Evolutionary conservation across 1,139 yeast genomes (phyloP).

Genomic region (Lodderomyces jiufengensis): DNA sequence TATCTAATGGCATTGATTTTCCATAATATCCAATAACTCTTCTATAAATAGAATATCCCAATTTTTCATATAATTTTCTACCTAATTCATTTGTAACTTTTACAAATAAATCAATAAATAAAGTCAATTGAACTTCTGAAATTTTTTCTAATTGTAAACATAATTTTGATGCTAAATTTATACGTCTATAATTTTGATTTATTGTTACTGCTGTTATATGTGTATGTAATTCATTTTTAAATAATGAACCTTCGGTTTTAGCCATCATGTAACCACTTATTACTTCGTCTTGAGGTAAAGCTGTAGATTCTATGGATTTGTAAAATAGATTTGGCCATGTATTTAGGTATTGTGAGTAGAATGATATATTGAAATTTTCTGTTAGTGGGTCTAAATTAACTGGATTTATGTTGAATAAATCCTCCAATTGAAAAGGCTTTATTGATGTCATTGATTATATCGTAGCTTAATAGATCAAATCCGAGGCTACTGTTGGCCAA

Average conservation of each 20-base stretch:
- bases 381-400: conserved; percentile 86
- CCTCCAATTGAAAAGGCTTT: conserved; percentile 82
- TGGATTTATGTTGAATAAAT: conserved; percentile 66
- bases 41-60: conserved; percentile 82
- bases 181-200: conserved; percentile 73
- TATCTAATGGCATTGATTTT: conserved; percentile 41
- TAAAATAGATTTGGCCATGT: conserved; percentile 90
- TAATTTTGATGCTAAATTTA: conserved; percentile 77
- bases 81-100: conserved; percentile 82
- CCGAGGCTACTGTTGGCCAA: not conserved
- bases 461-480: no score
- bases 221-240: conserved; percentile 83
- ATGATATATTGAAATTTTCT: conserved; percentile 81
- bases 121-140: conserved; percentile 62
- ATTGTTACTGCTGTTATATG: conserved; percentile 97
- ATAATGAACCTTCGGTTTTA: conserved; percentile 79
- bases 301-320: conserved; percentile 51
- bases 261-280: conserved; percentile 88
- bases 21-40: conserved; percentile 91
- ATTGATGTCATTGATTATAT: conserved; percentile 75
- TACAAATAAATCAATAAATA: conserved; percentile 87
- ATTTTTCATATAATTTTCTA: conserved; percentile 72
- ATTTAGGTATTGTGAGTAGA: conserved; percentile 77
- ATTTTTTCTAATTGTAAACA: conserved; percentile 71
- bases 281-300: conserved; percentile 15